phyloP scores from a whole-genome alignment of 345 rosid species.

The Euphorbia tirucalli region DNA sequence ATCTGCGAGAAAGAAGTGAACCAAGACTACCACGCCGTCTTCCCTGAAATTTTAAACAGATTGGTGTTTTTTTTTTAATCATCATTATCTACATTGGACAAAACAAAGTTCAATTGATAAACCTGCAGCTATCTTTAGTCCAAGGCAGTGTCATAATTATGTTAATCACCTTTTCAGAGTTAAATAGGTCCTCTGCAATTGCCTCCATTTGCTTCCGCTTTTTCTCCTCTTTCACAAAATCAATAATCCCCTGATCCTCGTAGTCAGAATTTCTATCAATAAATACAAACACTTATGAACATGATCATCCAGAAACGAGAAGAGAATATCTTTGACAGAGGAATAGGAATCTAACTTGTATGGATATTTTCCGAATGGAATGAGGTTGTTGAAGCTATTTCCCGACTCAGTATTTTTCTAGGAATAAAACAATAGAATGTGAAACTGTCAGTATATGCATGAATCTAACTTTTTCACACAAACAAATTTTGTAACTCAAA shows the following conservation, averaged over 20 bases:
- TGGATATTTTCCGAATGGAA: constrained; percentile 82
- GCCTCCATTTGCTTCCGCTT: constrained; percentile 86
- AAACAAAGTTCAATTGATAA: background rate
- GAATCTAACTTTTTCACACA: background rate
- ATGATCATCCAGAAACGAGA: background rate
- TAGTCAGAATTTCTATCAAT: constrained; percentile 47
- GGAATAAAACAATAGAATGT: background rate
- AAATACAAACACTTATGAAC: constrained; percentile 4
- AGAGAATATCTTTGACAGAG: background rate
- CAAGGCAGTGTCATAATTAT: background rate
- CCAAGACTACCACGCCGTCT: constrained; percentile 57
- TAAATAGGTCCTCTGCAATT: constrained; percentile 79
- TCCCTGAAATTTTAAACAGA: constrained; percentile 43
- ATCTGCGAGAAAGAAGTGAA: constrained; percentile 45
- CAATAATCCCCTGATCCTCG: constrained; percentile 45
- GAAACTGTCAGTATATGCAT: background rate
- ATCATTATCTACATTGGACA: background rate
- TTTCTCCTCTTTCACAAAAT: constrained; percentile 71
- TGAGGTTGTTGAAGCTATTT: constrained; percentile 79
- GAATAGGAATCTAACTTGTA: constrained; percentile 55
- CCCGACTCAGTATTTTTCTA: constrained; percentile 67
- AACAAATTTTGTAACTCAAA: background rate
- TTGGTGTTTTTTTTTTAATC: background rate
- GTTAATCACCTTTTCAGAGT: constrained; percentile 56
- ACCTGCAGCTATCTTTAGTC: background rate